Evolutionary conservation across 176 grass and related monocot genomes (phyloP).

Genomic region (Bromus sterilis): DNA sequence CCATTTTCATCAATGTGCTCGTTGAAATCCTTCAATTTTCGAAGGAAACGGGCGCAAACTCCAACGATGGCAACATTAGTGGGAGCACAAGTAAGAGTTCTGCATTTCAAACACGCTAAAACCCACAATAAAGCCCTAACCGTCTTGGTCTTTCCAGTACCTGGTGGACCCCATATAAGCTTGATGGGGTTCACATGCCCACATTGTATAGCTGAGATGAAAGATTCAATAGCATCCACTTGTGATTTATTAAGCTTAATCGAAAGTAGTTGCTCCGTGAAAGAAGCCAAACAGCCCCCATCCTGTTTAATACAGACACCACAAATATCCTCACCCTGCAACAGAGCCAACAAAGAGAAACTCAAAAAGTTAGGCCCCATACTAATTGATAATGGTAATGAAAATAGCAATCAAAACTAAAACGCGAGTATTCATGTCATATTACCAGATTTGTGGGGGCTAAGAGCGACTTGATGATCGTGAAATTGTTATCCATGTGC

Average conservation of each 20-base stretch:
- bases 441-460: too few relatives aligned
- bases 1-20: not conserved
- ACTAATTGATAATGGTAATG: not conserved
- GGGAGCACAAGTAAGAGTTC: conserved; percentile 65
- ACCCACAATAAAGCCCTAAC: conserved; percentile 40
- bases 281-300: conserved; percentile 2
- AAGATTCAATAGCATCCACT: conserved; percentile 33
- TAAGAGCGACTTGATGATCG: conserved; percentile 42
- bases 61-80: conserved; percentile 67
- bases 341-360: not conserved
- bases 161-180: conserved; percentile 80
- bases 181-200: conserved; percentile 30
- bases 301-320: not conserved
- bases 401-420: not conserved
- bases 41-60: conserved; percentile 44
- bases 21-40: conserved; percentile 32
- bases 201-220: conserved; percentile 32
- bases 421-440: not conserved
- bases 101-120: conserved; percentile 41
- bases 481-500: conserved; percentile 39
- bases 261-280: conserved; percentile 6
- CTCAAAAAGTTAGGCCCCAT: not conserved
- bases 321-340: conserved; percentile 27
- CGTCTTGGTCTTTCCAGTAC: conserved; percentile 74
- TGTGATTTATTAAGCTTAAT: conserved; percentile 57